These are phyloP conservation scores for Pseudoperonospora humuli DNA, from an alignment of 352 stramenopile genomes.

Conservation along the genomic window DNA sequence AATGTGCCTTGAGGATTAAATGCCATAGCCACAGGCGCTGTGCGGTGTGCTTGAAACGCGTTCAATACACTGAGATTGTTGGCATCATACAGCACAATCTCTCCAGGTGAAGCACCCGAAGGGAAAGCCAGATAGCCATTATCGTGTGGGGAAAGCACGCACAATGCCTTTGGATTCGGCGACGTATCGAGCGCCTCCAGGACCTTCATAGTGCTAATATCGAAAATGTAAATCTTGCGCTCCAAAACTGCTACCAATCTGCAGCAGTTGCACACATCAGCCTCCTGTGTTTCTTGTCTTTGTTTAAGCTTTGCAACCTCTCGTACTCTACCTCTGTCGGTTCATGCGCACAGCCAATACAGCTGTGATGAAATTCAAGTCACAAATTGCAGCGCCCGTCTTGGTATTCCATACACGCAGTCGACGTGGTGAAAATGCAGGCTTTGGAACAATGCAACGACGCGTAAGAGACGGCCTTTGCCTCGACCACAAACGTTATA, in stretches of 20 bases:
- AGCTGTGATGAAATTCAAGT: constrained; percentile 88
- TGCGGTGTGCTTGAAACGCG: constrained; percentile 84
- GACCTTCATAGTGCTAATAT: constrained; percentile 92
- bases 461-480: background rate
- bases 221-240: constrained; percentile 89
- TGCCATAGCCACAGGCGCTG: constrained; percentile 80
- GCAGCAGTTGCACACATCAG: constrained; percentile 1
- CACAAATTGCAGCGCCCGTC: constrained; percentile 83
- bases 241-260: constrained; percentile 82
- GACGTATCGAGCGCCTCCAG: constrained; percentile 88
- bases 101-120: constrained; percentile 65
- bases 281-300: background rate
- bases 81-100: constrained; percentile 90
- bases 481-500: no score
- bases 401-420: constrained; percentile 91
- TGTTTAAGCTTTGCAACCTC: background rate
- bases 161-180: constrained; percentile 78
- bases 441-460: constrained; percentile 23
- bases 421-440: constrained; percentile 85
- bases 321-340: constrained; percentile 50
- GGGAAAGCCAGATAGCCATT: constrained; percentile 83
- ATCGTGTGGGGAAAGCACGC: constrained; percentile 78
- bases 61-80: constrained; percentile 89
- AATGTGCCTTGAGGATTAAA: constrained; percentile 84
- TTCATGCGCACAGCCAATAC: constrained; percentile 90